Base-by-base conservation (phyloP, 192 early-diverging fungal genomes). In the Phycomyces nitens region DNA sequence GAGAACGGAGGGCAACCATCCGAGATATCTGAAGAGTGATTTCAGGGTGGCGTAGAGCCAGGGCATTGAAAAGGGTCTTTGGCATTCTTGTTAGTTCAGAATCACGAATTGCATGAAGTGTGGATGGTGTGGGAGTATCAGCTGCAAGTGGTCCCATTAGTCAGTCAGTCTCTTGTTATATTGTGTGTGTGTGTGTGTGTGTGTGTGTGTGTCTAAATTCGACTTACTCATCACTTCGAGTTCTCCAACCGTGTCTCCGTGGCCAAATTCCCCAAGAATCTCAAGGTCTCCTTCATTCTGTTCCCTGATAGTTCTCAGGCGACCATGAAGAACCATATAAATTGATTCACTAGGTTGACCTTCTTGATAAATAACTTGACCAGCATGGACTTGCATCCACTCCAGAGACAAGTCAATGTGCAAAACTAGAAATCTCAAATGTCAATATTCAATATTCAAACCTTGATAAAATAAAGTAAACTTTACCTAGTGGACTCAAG, bases 71-170 rank as follows among this genome's bases (percentile, higher is more conserved):
- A 47, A 99, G 79, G 0, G 94, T 93, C 52, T 92, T 93, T 5
- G 97, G 97, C 78, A 99, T 90, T 12, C 96, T 84, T 20, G 94
- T 94, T 22, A 98, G 82, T 76, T 99, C 96, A 0, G 94, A 88
- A 70, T 98, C 97, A 44, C 97, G 89, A 64, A 99, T 99, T 1
- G 97, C 97, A 65, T 99, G 96, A 23, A 98, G 78, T 5, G 94
- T 99, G 20, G 87, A 88, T 18, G 84, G 83, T 49, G 91, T 86
- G 2, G 85, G 82, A 12, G 81, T 75, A 26, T 76, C 82, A 68
- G 83, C 77, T 79, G n/a, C n/a, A n/a, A n/a, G n/a, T n/a, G n/a
- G n/a, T n/a, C n/a, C n/a, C n/a, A n/a, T n/a, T n/a, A n/a, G n/a
- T n/a, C n/a, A n/a, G n/a, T n/a, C n/a, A n/a, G n/a, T n/a, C n/a